phyloP scores from a whole-genome alignment of 2,329 filamentous ascomycete species.

The Dothiorella sarmentorum region DNA sequence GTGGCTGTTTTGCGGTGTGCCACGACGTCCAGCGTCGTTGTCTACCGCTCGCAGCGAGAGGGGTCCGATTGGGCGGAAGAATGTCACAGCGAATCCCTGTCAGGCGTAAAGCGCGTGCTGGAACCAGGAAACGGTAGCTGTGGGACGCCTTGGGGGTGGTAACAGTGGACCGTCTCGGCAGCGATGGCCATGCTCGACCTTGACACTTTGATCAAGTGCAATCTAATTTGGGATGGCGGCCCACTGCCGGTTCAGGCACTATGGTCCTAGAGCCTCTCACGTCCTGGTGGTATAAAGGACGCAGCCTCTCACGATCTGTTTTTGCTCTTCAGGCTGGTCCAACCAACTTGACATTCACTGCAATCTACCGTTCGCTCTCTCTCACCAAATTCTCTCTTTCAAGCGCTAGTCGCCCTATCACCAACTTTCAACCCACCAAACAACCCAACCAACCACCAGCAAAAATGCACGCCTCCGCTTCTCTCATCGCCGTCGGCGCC shows the following conservation, averaged over 20 bases:
- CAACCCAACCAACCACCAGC: background rate
- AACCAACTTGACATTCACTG: slow-evolving; percentile 17
- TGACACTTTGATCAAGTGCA: slow-evolving; percentile 7
- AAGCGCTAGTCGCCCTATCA: slow-evolving; percentile 11
- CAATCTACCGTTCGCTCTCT: slow-evolving; percentile 9
- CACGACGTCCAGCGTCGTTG: background rate
- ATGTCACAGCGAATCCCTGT: background rate
- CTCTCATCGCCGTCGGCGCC: slow-evolving; percentile 25
- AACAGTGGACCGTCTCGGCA: background rate
- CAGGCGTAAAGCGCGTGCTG: background rate
- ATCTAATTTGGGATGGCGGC: slow-evolving; percentile 11
- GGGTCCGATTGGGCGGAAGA: slow-evolving; percentile 12
- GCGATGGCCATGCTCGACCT: slow-evolving; percentile 2
- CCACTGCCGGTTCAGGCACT: background rate
- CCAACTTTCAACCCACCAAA: slow-evolving; percentile 1
- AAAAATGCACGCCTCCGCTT: slow-evolving; percentile 32
- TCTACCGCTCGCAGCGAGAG: background rate
- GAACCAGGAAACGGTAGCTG: slow-evolving; percentile 3
- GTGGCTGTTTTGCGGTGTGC: background rate
- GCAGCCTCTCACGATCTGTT: background rate
- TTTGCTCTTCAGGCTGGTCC: slow-evolving; percentile 15
- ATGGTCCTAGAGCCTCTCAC: slow-evolving; percentile 5
- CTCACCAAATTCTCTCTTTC: slow-evolving; percentile 8
- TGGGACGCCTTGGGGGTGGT: slow-evolving; percentile 12
- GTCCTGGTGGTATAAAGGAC: slow-evolving; percentile 8